Conservation (phyloP, 352 stramenopile species). For the Saprolegnia parasitica region DNA sequence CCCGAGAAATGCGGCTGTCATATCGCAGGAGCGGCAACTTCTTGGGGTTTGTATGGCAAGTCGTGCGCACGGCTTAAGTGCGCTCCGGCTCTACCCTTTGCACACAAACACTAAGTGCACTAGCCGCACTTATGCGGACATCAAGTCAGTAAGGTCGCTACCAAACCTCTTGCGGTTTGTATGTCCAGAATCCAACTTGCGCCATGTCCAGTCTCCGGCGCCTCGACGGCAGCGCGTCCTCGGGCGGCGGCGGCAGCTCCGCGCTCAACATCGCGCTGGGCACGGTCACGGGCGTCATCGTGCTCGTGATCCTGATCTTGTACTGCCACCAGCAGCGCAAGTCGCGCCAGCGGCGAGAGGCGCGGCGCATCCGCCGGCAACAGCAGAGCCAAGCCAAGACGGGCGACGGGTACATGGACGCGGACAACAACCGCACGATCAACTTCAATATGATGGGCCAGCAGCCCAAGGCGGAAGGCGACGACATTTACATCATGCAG, state of each 20-base stretch:
- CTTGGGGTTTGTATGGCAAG: not conserved
- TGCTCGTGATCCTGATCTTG: conserved; percentile 21
- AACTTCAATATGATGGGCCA: conserved; percentile 26
- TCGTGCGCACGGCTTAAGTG: not conserved
- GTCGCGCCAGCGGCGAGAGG: conserved; percentile 16
- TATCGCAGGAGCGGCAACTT: not conserved
- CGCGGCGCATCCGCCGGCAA: conserved; percentile 13
- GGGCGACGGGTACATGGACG: conserved; percentile 24
- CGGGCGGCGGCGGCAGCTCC: not conserved
- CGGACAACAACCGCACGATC: conserved; percentile 21
- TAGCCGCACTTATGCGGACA: not conserved
- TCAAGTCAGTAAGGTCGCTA: not conserved
- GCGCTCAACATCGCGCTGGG: conserved; percentile 23
- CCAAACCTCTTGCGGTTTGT: conserved; percentile 1
- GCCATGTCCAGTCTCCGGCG: conserved; percentile 1
- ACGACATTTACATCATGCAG: conserved; percentile 26
- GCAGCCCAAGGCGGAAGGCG: not conserved
- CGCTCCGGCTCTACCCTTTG: not conserved
- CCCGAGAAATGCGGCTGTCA: not conserved
- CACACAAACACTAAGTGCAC: not conserved
- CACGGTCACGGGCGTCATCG: conserved; percentile 18
- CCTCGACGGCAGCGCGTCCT: not conserved
- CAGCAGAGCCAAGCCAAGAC: not conserved
- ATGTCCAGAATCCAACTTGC: conserved; percentile 1
- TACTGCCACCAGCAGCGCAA: conserved; percentile 24